These are phyloP conservation scores for Ettlia oleoabundans DNA, from an alignment of 139 green algal genomes.

Conservation along the genomic window DNA sequence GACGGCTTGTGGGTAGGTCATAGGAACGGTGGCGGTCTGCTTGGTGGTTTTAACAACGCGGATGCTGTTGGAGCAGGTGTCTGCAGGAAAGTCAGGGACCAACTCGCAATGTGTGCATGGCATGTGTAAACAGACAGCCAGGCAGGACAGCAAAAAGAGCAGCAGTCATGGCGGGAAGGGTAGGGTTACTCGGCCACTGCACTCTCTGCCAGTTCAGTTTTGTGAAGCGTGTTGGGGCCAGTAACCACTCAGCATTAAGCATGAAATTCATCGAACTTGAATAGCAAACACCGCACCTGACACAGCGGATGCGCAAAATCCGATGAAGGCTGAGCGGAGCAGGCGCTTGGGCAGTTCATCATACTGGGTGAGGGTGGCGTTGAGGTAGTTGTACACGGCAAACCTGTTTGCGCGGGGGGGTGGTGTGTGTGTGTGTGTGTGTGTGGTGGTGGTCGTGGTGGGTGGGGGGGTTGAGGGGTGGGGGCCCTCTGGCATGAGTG, in stretches of 20 bases:
- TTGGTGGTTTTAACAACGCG: conserved; percentile 93
- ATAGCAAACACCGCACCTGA: conserved; percentile 33
- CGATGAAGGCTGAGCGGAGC: conserved; percentile 84
- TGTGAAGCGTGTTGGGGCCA: too few relatives aligned
- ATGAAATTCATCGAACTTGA: neutral
- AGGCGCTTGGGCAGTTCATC: conserved; percentile 74
- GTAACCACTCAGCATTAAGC: too few relatives aligned
- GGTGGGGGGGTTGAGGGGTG: too few relatives aligned
- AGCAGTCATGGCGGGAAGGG: neutral
- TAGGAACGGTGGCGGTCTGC: conserved; percentile 76
- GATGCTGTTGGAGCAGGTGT: conserved; percentile 91
- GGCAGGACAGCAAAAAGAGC: neutral
- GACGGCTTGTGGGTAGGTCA: conserved; percentile 79
- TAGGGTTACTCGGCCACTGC: neutral
- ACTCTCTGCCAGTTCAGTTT: too few relatives aligned
- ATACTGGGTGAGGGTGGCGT: conserved; percentile 53
- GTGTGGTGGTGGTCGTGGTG: neutral
- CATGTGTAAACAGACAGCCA: neutral
- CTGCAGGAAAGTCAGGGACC: conserved; percentile 26
- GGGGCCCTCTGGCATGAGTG: neutral
- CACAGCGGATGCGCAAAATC: conserved; percentile 82
- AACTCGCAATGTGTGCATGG: neutral
- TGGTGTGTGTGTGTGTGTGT: too few relatives aligned
- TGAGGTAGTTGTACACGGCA: conserved; percentile 69
- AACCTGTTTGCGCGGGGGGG: conserved; percentile 19